These are phyloP conservation scores for Talaromyces trachyspermus DNA, from an alignment of 495 filamentous ascomycete genomes.

Conservation along the genomic window DNA sequence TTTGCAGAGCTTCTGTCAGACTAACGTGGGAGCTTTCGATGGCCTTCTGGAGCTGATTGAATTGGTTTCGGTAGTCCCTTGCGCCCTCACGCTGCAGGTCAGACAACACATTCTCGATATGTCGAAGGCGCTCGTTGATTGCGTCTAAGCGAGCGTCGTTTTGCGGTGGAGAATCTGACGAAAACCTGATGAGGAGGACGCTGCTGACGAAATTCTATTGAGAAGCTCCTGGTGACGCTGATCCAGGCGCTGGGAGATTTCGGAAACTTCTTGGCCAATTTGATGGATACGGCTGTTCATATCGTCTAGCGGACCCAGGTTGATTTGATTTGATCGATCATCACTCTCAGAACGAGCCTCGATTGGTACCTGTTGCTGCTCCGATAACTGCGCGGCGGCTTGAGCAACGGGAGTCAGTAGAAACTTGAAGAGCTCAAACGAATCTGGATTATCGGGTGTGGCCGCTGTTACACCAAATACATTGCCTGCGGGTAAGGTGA, in stretches of 20 bases:
- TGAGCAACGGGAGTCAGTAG: slow-evolving; percentile 47
- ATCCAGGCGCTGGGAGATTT: slow-evolving; percentile 29
- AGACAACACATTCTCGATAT: slow-evolving; percentile 49
- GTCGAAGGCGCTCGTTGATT: slow-evolving; percentile 45
- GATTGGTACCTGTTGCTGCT: slow-evolving; percentile 26
- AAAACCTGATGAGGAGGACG: not conserved
- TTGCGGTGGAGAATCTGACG: slow-evolving; percentile 13
- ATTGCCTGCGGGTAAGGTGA: slow-evolving; percentile 69
- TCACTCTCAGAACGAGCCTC: slow-evolving; percentile 7
- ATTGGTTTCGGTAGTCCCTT: slow-evolving; percentile 63
- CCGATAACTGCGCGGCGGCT: slow-evolving; percentile 13
- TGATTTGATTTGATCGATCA: slow-evolving; percentile 23
- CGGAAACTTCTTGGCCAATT: slow-evolving; percentile 63
- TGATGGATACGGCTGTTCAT: slow-evolving; percentile 73
- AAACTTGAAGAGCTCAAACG: slow-evolving; percentile 89
- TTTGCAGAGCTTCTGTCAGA: slow-evolving; percentile 47
- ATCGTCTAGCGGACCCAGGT: slow-evolving; percentile 40
- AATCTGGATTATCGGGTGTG: slow-evolving; percentile 85
- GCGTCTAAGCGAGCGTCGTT: slow-evolving; percentile 51
- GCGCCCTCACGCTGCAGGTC: slow-evolving; percentile 57
- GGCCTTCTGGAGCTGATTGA: slow-evolving; percentile 63
- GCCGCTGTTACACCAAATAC: slow-evolving; percentile 81
- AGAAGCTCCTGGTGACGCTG: slow-evolving; percentile 52
- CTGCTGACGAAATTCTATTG: slow-evolving; percentile 11
- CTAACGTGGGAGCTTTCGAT: slow-evolving; percentile 65